Evolutionary conservation across 2,329 filamentous ascomycete species (phyloP).

Genomic region (Fusarium newnesense): DNA sequence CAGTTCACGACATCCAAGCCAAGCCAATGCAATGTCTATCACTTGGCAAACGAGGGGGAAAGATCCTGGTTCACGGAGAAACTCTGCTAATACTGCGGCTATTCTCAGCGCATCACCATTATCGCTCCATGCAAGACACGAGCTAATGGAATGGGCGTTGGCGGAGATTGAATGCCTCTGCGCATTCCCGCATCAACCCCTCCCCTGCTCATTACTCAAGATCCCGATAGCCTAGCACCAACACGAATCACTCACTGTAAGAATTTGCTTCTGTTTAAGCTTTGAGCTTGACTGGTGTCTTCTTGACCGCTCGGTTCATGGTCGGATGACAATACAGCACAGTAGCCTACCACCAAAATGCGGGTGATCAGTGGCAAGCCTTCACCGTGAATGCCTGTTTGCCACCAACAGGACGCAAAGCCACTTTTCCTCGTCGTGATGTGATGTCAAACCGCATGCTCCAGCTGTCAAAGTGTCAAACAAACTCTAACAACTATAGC

Average conservation of each 20-base stretch:
- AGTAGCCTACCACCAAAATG: background rate
- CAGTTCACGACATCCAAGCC: background rate
- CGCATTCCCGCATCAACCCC: constrained; percentile 10
- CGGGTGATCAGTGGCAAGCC: constrained; percentile 8
- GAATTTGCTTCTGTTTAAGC: background rate
- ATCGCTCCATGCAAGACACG: constrained; percentile 5
- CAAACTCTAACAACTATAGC: constrained; percentile 3
- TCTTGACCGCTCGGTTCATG: background rate
- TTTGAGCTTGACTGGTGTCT: background rate
- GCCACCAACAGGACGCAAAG: background rate
- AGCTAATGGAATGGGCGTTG: constrained; percentile 22
- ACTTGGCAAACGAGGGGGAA: constrained; percentile 14
- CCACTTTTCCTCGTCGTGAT: background rate
- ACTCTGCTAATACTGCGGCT: background rate
- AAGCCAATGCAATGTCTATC: background rate
- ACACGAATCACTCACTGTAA: constrained; percentile 1
- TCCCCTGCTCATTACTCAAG: constrained; percentile 5
- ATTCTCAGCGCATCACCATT: background rate
- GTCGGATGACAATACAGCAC: background rate
- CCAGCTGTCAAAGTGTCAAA: constrained; percentile 18
- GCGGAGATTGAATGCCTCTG: constrained; percentile 19
- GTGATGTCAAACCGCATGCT: background rate
- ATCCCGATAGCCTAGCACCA: background rate
- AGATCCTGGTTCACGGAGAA: constrained; percentile 5
- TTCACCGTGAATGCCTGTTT: background rate